Percentiles rank a stretch among this genome's conserved stretches.
Conservation (phyloP, 345 rosid genomes). For the Trapa bicornis region DNA sequence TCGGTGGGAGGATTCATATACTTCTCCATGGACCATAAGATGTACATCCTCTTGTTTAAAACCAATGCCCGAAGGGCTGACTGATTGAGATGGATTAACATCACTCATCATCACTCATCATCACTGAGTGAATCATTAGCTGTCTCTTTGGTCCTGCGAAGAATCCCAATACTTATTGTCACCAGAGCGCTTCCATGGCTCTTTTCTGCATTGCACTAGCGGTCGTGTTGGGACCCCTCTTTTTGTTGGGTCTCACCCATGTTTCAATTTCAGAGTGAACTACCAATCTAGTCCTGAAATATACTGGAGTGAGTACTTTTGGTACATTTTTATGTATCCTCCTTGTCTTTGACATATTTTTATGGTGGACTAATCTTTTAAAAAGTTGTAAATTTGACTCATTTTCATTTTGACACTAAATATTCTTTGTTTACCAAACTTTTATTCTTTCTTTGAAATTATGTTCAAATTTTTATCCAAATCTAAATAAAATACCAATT, state of each 20-base stretch:
- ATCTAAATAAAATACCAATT: no score
- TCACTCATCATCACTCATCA: no score
- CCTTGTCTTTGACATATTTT: no score
- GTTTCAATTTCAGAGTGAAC: neutral
- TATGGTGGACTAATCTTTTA: no score
- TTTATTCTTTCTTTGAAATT: no score
- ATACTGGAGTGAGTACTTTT: neutral
- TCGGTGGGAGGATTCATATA: slow-evolving; percentile 51
- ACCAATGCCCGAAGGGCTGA: slow-evolving; percentile 52
- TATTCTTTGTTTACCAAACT: no score
- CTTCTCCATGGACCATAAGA: slow-evolving; percentile 47
- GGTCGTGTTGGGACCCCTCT: neutral
- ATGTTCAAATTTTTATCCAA: no score
- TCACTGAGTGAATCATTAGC: no score
- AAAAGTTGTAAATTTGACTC: no score
- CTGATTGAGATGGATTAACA: slow-evolving; percentile 8
- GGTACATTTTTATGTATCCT: no score
- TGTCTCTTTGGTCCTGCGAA: neutral
- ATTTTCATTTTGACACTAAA: no score
- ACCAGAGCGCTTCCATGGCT: neutral
- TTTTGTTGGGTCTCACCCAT: neutral
- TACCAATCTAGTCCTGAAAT: neutral
- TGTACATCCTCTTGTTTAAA: slow-evolving; percentile 44
- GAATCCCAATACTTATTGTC: neutral
- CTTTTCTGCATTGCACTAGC: neutral